These are phyloP conservation scores for Saksenaea vasiformis DNA, from an alignment of 371 early-diverging fungal genomes.

Conservation along the genomic window DNA sequence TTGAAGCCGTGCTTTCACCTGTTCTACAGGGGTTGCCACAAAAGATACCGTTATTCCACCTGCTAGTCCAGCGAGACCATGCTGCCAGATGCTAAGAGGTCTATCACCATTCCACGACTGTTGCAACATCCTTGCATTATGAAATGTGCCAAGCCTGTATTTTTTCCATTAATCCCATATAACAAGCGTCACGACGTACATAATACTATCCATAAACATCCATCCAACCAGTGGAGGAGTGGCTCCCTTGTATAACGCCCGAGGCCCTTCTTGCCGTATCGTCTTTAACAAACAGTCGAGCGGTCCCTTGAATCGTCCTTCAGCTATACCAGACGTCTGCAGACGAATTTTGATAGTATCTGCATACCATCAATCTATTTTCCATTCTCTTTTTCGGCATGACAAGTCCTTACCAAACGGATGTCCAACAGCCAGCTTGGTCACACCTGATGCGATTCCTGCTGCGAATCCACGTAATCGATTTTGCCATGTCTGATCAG, in stretches of 20 bases:
- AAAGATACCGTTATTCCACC: slow-evolving; percentile 89
- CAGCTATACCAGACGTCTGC: slow-evolving; percentile 73
- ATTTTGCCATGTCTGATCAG: slow-evolving; percentile 53
- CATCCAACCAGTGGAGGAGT: slow-evolving; percentile 93
- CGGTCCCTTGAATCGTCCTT: slow-evolving; percentile 86
- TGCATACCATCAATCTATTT: slow-evolving; percentile 11
- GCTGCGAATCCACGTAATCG: slow-evolving; percentile 75
- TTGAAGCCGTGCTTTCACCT: slow-evolving; percentile 82
- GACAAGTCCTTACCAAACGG: slow-evolving; percentile 64
- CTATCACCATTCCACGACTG: slow-evolving; percentile 66
- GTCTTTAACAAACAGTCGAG: slow-evolving; percentile 80
- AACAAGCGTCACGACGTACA: slow-evolving; percentile 41
- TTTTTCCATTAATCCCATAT: not conserved
- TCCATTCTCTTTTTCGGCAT: not conserved
- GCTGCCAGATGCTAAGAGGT: slow-evolving; percentile 64
- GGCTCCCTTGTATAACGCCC: slow-evolving; percentile 90
- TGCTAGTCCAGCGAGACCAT: slow-evolving; percentile 75
- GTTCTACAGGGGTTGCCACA: slow-evolving; percentile 92
- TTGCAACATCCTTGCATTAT: slow-evolving; percentile 73
- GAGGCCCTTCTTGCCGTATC: slow-evolving; percentile 73
- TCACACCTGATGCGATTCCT: slow-evolving; percentile 79
- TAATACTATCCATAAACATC: slow-evolving; percentile 88
- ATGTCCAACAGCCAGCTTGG: slow-evolving; percentile 81
- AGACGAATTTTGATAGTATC: slow-evolving; percentile 79
- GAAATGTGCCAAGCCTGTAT: slow-evolving; percentile 78